Conservation (phyloP, 1,139 yeast species). For the Magnusiomyces paraingens region DNA sequence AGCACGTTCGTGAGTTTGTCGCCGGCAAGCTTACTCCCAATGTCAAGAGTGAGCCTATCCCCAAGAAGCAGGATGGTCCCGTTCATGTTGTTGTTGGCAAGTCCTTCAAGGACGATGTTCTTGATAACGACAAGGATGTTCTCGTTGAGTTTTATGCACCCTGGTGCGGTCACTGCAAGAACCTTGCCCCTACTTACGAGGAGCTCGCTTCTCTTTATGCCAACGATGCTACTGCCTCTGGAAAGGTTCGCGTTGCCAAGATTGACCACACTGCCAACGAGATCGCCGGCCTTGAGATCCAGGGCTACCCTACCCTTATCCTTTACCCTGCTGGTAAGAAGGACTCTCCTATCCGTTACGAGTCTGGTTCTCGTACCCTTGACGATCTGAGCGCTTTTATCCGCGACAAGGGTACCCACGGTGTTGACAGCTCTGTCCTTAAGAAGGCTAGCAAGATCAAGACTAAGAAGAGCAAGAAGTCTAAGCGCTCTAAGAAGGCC, state of each 20-base stretch:
- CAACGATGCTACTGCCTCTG: slow-evolving; percentile 34
- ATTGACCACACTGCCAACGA: slow-evolving; percentile 88
- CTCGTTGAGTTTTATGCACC: slow-evolving; percentile 94
- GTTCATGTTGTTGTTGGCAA: slow-evolving; percentile 80
- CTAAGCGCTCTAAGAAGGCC: slow-evolving; percentile 16
- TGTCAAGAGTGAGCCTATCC: slow-evolving; percentile 81
- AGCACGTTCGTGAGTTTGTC: slow-evolving; percentile 58
- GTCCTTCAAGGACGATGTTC: slow-evolving; percentile 66
- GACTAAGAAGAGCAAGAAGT: slow-evolving; percentile 20
- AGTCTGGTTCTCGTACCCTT: slow-evolving; percentile 61
- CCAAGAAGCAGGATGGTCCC: slow-evolving; percentile 67
- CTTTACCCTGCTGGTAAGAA: slow-evolving; percentile 89
- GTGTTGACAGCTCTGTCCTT: slow-evolving; percentile 44
- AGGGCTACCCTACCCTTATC: slow-evolving; percentile 91
- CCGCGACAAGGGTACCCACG: slow-evolving; percentile 54
- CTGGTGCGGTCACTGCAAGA: slow-evolving; percentile 99
- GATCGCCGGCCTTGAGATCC: slow-evolving; percentile 62
- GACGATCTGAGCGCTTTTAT: slow-evolving; percentile 67
- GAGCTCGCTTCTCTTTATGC: slow-evolving; percentile 69
- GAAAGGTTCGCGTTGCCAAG: slow-evolving; percentile 70
- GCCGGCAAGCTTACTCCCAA: slow-evolving; percentile 64
- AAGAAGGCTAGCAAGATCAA: slow-evolving; percentile 34
- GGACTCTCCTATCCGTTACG: slow-evolving; percentile 61
- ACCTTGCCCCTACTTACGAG: slow-evolving; percentile 85
- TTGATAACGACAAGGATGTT: slow-evolving; percentile 72